Conservation (phyloP, 78 protist species). For the Dictyostelium brefeldianum region DNA sequence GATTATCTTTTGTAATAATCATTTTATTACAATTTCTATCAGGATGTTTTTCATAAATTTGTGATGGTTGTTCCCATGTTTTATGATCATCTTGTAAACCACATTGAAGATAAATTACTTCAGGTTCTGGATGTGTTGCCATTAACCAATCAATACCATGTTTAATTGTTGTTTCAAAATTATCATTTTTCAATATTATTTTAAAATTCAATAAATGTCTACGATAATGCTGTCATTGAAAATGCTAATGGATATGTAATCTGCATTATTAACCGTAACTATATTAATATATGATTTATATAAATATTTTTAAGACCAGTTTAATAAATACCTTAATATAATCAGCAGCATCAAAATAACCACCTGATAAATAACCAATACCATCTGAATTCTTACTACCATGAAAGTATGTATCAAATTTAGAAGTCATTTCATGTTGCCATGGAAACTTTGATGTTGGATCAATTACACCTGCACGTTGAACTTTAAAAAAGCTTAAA, state of each 20-base stretch:
- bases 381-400: not conserved
- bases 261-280: not conserved
- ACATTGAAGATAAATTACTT: not conserved
- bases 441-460: not conserved
- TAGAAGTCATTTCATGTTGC: not conserved
- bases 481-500: not conserved
- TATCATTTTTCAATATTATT: not conserved
- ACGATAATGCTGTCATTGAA: slow-evolving; percentile 9
- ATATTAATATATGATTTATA: not conserved
- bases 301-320: too few relatives aligned
- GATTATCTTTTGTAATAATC: not conserved
- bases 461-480: not conserved
- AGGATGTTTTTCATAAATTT: not conserved
- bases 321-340: not conserved
- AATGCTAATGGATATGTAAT: not conserved
- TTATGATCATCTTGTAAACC: not conserved
- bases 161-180: not conserved
- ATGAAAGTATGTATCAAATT: not conserved
- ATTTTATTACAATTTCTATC: not conserved
- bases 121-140: not conserved
- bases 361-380: not conserved
- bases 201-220: not conserved
- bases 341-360: not conserved
- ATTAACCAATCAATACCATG: not conserved
- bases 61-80: not conserved